Percentiles rank a stretch among this genome's conserved stretches.
phyloP scores from a whole-genome alignment of 768 basidiomycete species.

The Brasilioporus rufonigricans region DNA sequence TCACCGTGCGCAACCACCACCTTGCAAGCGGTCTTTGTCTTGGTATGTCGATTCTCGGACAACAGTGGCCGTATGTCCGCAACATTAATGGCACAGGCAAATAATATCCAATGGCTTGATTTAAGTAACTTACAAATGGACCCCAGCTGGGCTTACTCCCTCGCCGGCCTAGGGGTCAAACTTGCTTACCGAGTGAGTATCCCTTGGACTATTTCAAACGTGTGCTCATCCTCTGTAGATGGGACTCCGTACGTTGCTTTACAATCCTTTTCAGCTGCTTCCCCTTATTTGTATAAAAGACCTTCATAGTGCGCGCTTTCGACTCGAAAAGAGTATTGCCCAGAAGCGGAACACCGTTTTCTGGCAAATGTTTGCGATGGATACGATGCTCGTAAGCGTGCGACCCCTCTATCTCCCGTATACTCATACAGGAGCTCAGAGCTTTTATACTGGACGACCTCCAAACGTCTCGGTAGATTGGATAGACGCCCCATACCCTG shows the following conservation, averaged over 20 bases:
- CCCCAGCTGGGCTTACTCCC: slow-evolving; percentile 51
- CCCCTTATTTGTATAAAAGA: slow-evolving; percentile 37
- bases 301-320: slow-evolving; percentile 59
- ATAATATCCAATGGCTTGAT: slow-evolving; percentile 50
- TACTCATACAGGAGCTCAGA: slow-evolving; percentile 36
- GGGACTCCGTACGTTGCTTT: slow-evolving; percentile 47
- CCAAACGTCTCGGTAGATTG: slow-evolving; percentile 50
- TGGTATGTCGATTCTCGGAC: slow-evolving; percentile 40
- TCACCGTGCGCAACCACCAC: slow-evolving; percentile 50
- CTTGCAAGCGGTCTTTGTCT: slow-evolving; percentile 49
- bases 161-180: slow-evolving; percentile 57
- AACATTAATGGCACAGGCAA: slow-evolving; percentile 30
- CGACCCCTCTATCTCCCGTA: not conserved
- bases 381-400: slow-evolving; percentile 54
- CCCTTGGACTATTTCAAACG: not conserved
- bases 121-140: slow-evolving; percentile 50
- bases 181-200: slow-evolving; percentile 57
- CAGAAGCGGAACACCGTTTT: slow-evolving; percentile 56
- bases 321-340: slow-evolving; percentile 43
- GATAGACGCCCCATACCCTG: slow-evolving; percentile 57
- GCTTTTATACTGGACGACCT: slow-evolving; percentile 60
- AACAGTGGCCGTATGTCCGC: not conserved
- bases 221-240: slow-evolving; percentile 33
- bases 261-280: not conserved
- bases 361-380: slow-evolving; percentile 66